Percentiles rank a stretch among this genome's conserved stretches.
phyloP scores from a whole-genome alignment of 495 filamentous ascomycete species.

The Aspergillus asperescens region DNA sequence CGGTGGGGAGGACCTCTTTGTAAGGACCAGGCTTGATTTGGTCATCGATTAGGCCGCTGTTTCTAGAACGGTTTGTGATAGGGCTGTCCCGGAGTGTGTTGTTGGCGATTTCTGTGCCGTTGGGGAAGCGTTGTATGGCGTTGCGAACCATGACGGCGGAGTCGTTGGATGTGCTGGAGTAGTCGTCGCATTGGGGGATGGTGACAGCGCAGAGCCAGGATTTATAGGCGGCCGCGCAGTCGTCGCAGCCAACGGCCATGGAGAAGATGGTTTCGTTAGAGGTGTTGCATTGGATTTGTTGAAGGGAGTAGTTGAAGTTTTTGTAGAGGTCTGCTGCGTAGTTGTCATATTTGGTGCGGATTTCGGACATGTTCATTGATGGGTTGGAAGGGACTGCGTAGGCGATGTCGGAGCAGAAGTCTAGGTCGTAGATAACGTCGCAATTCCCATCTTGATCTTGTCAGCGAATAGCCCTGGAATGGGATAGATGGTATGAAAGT shows the following conservation, averaged over 20 bases:
- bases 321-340: constrained; percentile 55
- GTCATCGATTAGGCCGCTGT: constrained; percentile 59
- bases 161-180: constrained; percentile 42
- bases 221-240: constrained; percentile 80
- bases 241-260: constrained; percentile 63
- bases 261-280: constrained; percentile 68
- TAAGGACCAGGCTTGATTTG: constrained; percentile 78
- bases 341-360: constrained; percentile 66
- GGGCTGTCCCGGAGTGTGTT: constrained; percentile 27
- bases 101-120: constrained; percentile 50
- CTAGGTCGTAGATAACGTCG: constrained; percentile 73
- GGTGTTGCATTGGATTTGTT: constrained; percentile 81
- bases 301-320: constrained; percentile 75
- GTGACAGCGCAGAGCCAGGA: constrained; percentile 90
- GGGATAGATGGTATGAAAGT: constrained; percentile 6
- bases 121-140: constrained; percentile 59
- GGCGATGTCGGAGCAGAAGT: constrained; percentile 78
- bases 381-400: constrained; percentile 86
- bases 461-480: background rate
- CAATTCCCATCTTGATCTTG: constrained; percentile 59
- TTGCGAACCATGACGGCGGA: constrained; percentile 66
- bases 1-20: constrained; percentile 85
- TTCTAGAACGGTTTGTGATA: constrained; percentile 53
- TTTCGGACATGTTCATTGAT: constrained; percentile 32
- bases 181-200: constrained; percentile 88